Base-by-base conservation (phyloP, 2,329 filamentous ascomycete species). In the Sclerotinia trifoliorum region DNA sequence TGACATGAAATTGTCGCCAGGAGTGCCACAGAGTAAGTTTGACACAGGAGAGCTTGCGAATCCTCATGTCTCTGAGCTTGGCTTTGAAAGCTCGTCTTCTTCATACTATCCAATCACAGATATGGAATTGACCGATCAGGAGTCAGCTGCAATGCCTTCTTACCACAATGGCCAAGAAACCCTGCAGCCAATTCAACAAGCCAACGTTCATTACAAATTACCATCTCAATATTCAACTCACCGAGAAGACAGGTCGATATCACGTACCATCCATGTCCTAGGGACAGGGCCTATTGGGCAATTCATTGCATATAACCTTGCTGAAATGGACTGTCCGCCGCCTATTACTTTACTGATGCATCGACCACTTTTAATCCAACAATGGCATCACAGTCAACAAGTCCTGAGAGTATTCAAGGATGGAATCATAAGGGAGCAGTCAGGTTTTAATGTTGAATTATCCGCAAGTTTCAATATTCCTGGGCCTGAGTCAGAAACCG, bases 261-360 rank as follows among this genome's bases (percentile, higher is more conserved):
- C 68, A 46, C 63, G 76, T 69, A 80, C 82, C 73, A 83, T 90
- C 74, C 83, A 91, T 73, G 83, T 93, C 19, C 75, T 92, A 26
- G 90, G 90, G 21, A 80, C 86, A 46, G 88, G 87, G 54, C 86
- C 84, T 73, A 81, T 90, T 52, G 90, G 89, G 35, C 85, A 83
- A 70, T 85, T 90, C 70, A 79, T 92, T 63, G 89, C 89, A 17
- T 88, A 92, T 77, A 84, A 86, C 35, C 78, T 93, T 51, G 83
- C 85, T 44, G 81, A 82, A 11, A 79, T 87, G 19, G 81, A 83
- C 10, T 81, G 85, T 67, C 83, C 87, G 19, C 88, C 88, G n/a
- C 85, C 88, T 0, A 80, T 91, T 35, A 87, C 86, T 6, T 79
- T 93, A 35, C 78, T 92, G 21, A 81, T 90, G 69, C 86, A 89